Evolutionary conservation across 345 rosid species (phyloP).

Genomic region (Boechera stricta): DNA sequence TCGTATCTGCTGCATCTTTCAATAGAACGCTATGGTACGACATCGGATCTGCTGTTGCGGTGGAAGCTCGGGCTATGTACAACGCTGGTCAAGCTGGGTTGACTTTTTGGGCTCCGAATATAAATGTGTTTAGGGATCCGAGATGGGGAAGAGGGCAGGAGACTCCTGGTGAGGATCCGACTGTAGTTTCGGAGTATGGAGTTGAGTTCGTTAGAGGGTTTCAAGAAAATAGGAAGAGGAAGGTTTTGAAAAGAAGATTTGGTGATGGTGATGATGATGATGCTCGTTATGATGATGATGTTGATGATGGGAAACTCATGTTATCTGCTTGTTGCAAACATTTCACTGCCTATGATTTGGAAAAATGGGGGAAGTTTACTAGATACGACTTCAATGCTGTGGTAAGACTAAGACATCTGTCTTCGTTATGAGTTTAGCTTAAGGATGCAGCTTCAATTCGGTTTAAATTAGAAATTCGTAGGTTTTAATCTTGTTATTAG

Average conservation of each 20-base stretch:
- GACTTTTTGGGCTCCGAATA: constrained; percentile 93
- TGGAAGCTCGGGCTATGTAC: constrained; percentile 89
- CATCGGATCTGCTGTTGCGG: constrained; percentile 67
- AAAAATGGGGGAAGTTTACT: constrained; percentile 74
- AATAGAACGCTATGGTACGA: constrained; percentile 81
- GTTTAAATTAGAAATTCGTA: not conserved
- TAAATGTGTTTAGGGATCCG: constrained; percentile 88
- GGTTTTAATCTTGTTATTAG: not conserved
- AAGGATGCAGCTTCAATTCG: not conserved
- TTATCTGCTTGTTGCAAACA: constrained; percentile 97
- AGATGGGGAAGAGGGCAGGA: constrained; percentile 99
- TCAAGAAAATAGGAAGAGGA: constrained; percentile 54
- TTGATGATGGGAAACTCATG: constrained; percentile 64
- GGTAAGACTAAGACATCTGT: constrained; percentile 48
- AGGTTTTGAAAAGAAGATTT: constrained; percentile 25
- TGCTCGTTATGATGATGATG: constrained; percentile 46
- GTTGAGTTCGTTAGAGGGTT: constrained; percentile 78
- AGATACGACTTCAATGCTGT: constrained; percentile 89
- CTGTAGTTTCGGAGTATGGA: constrained; percentile 73
- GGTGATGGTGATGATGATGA: constrained; percentile 4
- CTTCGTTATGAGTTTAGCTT: constrained; percentile 10
- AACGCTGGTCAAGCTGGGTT: constrained; percentile 86
- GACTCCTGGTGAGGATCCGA: constrained; percentile 95
- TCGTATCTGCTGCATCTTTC: constrained; percentile 70
- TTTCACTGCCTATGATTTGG: constrained; percentile 90